Evolutionary conservation across 1,139 yeast genomes (phyloP).

Genomic region (Hyphopichia pseudoburtonii): DNA sequence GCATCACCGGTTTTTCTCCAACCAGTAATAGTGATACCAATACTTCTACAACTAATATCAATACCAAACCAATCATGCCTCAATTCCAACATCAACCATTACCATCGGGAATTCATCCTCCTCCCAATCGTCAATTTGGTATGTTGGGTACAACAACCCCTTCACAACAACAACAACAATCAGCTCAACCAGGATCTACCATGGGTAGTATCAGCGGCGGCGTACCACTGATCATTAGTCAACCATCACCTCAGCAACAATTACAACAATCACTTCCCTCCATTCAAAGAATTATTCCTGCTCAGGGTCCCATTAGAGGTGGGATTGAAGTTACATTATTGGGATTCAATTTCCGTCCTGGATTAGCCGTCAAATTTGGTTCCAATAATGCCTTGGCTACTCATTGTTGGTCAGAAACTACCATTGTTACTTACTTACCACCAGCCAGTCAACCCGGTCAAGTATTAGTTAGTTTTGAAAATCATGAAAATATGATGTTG

Average conservation of each 20-base stretch:
- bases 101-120: slow-evolving; percentile 6
- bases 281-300: slow-evolving; percentile 85
- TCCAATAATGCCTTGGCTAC: slow-evolving; percentile 80
- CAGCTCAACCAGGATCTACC: slow-evolving; percentile 1
- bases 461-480: slow-evolving; percentile 79
- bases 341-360: slow-evolving; percentile 84
- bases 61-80: slow-evolving; percentile 8
- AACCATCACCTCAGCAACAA: slow-evolving; percentile 11
- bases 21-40: slow-evolving; percentile 48
- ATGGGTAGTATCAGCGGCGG: too few species aligned
- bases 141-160: slow-evolving; percentile 16
- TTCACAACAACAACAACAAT: slow-evolving; percentile 9
- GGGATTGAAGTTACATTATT: slow-evolving; percentile 91
- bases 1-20: slow-evolving; percentile 43
- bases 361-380: slow-evolving; percentile 83
- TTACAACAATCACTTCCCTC: slow-evolving; percentile 42
- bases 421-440: slow-evolving; percentile 90
- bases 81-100: slow-evolving; percentile 9
- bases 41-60: slow-evolving; percentile 30
- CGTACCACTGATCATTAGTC: too few species aligned
- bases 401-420: slow-evolving; percentile 94
- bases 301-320: slow-evolving; percentile 93
- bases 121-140: slow-evolving; percentile 11
- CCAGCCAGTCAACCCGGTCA: slow-evolving; percentile 90
- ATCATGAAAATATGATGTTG: slow-evolving; percentile 33